These are phyloP conservation scores for Scenedesmus sp. DNA, from an alignment of 163 green algal species.

Conservation along the genomic window DNA sequence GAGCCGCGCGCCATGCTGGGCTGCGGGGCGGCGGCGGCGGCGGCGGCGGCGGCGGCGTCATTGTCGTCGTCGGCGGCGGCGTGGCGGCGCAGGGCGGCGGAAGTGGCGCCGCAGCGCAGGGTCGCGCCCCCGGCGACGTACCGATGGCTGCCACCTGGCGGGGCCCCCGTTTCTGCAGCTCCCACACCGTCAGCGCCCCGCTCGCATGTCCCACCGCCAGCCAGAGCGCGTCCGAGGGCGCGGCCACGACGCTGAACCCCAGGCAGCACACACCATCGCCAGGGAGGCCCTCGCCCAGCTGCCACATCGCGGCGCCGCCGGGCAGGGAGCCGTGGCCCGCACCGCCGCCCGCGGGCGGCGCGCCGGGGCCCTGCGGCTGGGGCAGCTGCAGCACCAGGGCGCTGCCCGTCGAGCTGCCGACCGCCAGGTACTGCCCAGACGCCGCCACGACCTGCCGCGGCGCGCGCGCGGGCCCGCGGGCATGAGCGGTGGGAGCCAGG, in stretches of 20 bases:
- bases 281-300: constrained; percentile 13
- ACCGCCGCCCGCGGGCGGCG: neutral
- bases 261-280: constrained; percentile 55
- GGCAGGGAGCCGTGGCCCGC: constrained; percentile 7
- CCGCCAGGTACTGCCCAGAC: constrained; percentile 54
- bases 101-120: neutral
- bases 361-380: constrained; percentile 21
- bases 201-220: constrained; percentile 69
- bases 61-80: too few species aligned
- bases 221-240: constrained; percentile 54
- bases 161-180: constrained; percentile 60
- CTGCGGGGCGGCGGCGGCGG: constrained; percentile 50
- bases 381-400: constrained; percentile 56
- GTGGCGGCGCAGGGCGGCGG: too few species aligned
- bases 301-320: constrained; percentile 15
- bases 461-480: neutral
- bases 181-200: constrained; percentile 66
- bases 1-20: constrained; percentile 57
- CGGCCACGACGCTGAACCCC: constrained; percentile 48
- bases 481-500: neutral
- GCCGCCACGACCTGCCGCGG: constrained; percentile 45
- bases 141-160: constrained; percentile 45
- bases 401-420: constrained; percentile 59
- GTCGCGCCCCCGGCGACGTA: neutral
- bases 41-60: constrained; percentile 23